Evolutionary conservation across 2,329 filamentous ascomycete species (phyloP).

Genomic region (Arthrinium puccinioides): DNA sequence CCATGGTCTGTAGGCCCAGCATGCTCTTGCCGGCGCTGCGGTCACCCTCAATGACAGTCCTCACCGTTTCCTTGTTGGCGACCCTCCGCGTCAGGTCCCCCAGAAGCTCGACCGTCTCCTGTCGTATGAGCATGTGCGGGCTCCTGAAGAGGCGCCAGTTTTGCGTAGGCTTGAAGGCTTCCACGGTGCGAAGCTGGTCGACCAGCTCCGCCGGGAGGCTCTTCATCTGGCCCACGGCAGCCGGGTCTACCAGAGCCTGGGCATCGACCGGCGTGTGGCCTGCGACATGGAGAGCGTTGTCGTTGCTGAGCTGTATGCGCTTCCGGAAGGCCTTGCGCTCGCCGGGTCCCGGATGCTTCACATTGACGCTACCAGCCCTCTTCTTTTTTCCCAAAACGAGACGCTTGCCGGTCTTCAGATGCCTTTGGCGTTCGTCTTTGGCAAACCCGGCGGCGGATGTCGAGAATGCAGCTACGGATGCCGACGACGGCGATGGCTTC

Average conservation of each 20-base stretch:
- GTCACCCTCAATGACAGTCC: slow-evolving; percentile 65
- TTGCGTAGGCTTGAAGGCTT: slow-evolving; percentile 88
- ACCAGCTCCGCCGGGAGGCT: slow-evolving; percentile 62
- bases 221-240: slow-evolving; percentile 59
- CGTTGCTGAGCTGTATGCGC: slow-evolving; percentile 86
- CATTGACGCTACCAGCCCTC: slow-evolving; percentile 40
- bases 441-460: slow-evolving; percentile 14
- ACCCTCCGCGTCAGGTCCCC: slow-evolving; percentile 51
- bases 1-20: slow-evolving; percentile 74
- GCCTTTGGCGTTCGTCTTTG: slow-evolving; percentile 8
- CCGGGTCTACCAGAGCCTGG: slow-evolving; percentile 45
- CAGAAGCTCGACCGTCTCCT: slow-evolving; percentile 70
- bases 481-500: slow-evolving; percentile 12
- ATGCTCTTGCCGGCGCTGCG: slow-evolving; percentile 81
- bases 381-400: slow-evolving; percentile 36
- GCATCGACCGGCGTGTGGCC: slow-evolving; percentile 56
- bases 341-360: slow-evolving; percentile 58
- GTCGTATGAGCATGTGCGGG: slow-evolving; percentile 71
- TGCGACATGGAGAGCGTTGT: slow-evolving; percentile 75
- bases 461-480: slow-evolving; percentile 22
- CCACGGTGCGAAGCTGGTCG: slow-evolving; percentile 73
- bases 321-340: slow-evolving; percentile 85
- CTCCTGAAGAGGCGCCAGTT: slow-evolving; percentile 79
- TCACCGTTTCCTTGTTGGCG: slow-evolving; percentile 45
- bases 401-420: slow-evolving; percentile 29